phyloP scores from a whole-genome alignment of 345 rosid species.

The Gossypium stocksii region DNA sequence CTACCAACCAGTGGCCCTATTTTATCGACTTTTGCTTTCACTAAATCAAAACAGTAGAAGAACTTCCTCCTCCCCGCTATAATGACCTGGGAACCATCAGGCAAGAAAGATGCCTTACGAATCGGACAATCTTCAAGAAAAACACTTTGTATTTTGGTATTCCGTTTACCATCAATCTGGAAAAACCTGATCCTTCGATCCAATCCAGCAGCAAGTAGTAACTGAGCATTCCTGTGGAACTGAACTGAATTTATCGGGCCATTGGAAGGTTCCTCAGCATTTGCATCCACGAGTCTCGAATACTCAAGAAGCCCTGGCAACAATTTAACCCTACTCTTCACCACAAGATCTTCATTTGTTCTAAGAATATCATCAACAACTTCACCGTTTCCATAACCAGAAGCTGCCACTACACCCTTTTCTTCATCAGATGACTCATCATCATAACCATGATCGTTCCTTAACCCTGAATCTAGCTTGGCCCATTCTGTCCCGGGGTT shows the following conservation, averaged over 20 bases:
- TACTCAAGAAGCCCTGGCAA: conserved; percentile 74
- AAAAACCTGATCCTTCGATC: conserved; percentile 70
- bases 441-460: conserved; percentile 21
- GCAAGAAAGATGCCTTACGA: conserved; percentile 73
- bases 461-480: conserved; percentile 30
- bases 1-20: conserved; percentile 89
- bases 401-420: conserved; percentile 24
- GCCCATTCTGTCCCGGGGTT: conserved; percentile 96
- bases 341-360: conserved; percentile 72
- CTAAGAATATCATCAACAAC: conserved; percentile 58
- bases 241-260: conserved; percentile 79
- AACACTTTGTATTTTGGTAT: conserved; percentile 79
- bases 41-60: conserved; percentile 86
- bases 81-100: conserved; percentile 86
- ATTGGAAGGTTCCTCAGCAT: conserved; percentile 62
- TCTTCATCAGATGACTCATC: conserved; percentile 57
- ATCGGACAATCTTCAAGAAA: conserved; percentile 84
- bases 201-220: conserved; percentile 76
- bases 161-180: conserved; percentile 90
- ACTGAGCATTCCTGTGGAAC: conserved; percentile 83
- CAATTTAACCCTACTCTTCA: conserved; percentile 49
- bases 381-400: conserved; percentile 34
- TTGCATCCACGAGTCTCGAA: conserved; percentile 81
- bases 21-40: conserved; percentile 70
- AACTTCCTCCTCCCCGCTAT: conserved; percentile 89